Base-by-base conservation (phyloP, 257 asterid species). In the Solanum appendiculatum region DNA sequence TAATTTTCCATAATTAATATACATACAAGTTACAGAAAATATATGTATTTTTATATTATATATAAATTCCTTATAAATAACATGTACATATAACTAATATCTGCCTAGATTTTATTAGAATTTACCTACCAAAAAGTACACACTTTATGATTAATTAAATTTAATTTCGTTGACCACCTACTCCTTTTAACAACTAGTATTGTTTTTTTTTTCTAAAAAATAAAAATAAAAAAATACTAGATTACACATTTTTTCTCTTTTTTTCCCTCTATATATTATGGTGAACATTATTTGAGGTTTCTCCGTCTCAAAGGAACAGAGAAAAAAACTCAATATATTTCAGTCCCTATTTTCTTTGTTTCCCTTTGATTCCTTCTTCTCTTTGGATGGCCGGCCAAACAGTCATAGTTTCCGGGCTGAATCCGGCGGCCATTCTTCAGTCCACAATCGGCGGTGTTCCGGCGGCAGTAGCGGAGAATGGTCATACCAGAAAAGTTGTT, bases 381-480 rank as follows among this genome's bases (percentile, higher is more conserved):
- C 37, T 85, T 40, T 33, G 75, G 51, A 85, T 85, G 87, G 82
- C 77, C 68, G 82, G 87, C 83, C 68, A 68, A 51, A 72, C 87
- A n/a, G 56, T 85, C 68, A 42, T 85, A 11, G 82, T 44, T 74
- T 85, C 87, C 68, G 87, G 87, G 42, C 44, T 85, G 63, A 86
- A 86, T 42, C 73, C 84, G n/a, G 74, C 73, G 33, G 75, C 85
- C 85, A 75, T 86, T 54, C 88, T 86, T 51, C 87, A 48, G 48
- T 64, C 87, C 63, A 78, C 84, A 29, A 68, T 73, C 2, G 87
- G 77, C 11, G 88, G 88, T 36, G 58, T 1, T 27, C 66, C 66
- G 20, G 29, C 29, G 8, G 54, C 72, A 12, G 69, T 83, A 11
- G 69, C 37, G 60, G 83, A 18, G 63, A 83, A 56, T 4, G 58